These are phyloP conservation scores for Cadophora luteo-olivacea DNA, from an alignment of 2,329 filamentous ascomycete species.

Conservation along the genomic window DNA sequence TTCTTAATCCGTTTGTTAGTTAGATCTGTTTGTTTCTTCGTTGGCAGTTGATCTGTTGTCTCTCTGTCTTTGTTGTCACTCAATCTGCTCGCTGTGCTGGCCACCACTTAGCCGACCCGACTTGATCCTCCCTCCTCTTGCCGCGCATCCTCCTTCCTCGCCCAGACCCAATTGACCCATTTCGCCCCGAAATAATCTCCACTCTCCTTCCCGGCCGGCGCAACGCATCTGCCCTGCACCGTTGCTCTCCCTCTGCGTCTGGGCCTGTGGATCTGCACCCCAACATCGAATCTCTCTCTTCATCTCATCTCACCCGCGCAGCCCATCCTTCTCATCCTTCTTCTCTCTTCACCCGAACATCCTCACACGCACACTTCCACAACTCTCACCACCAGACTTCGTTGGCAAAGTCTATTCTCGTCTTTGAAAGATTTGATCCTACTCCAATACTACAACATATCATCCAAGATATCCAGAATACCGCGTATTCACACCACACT, in stretches of 20 bases:
- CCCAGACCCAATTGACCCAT: background rate
- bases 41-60: conserved; percentile 4
- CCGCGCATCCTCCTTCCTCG: background rate
- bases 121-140: background rate
- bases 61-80: background rate
- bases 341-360: conserved; percentile 5
- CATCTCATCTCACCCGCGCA: conserved; percentile 1
- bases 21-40: background rate
- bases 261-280: background rate
- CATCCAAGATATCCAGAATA: conserved; percentile 22
- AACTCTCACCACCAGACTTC: conserved; percentile 50
- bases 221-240: background rate
- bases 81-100: background rate
- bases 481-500: conserved; percentile 22
- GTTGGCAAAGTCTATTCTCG: conserved; percentile 60
- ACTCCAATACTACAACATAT: conserved; percentile 34
- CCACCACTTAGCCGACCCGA: background rate
- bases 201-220: conserved; percentile 1
- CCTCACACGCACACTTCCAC: conserved; percentile 10
- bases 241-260: background rate
- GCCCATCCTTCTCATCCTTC: background rate
- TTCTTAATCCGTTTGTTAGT: background rate
- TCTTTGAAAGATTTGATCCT: conserved; percentile 41
- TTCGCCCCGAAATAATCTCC: conserved; percentile 1
- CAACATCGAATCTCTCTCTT: background rate